Evolutionary conservation across 2,329 filamentous ascomycete species (phyloP), one percentile per base, ranked within the genome.

Genomic region (Penicillium sp.): DNA sequence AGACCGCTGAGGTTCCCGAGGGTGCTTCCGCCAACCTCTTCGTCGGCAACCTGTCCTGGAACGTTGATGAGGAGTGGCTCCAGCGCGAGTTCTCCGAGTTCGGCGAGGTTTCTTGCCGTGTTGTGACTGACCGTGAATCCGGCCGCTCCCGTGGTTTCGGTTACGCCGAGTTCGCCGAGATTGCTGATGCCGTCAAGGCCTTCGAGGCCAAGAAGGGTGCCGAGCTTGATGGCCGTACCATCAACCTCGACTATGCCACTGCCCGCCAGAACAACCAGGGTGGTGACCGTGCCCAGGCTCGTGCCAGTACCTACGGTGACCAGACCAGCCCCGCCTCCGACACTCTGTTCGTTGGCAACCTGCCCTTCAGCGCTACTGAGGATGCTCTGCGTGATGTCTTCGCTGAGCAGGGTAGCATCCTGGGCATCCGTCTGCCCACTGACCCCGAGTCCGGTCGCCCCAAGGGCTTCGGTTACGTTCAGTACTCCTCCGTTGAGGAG

Each of bases 391-490:
- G 82, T 61, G 85, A 88, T 67, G 87, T 89, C 74, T 96, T 96
- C 81, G 80, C 81, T 68, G 84, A 89, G 66, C 83, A 88, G 67
- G 86, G 86, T 64, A 83, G 81, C 72, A 86, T 95, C 73, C 85
- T 88, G 70, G 90, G 89, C 72, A 86, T 96, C 69, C 90, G 92
- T 72, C 88, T 97, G 61, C 93, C 93, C 51, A 96, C 93, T 58
- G 91, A 97, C 75, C 86, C 81, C 81, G 92, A 96, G 60, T 87
- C 87, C 61, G 92, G 92, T 64, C 85, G 87, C 67, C 88, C 89
- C 73, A 96, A 96, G 88, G 93, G 93, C 57, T 96, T 96, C 77
- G 93, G 91, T 54, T 97, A 97, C 74, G 88, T 96, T 62, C 88
- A 88, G 72, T 96, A 93, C 82, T 80, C 81, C 67, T 90, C 89